Conservation (phyloP, 805 yeast species). For the Nakazawaea ernobii region DNA sequence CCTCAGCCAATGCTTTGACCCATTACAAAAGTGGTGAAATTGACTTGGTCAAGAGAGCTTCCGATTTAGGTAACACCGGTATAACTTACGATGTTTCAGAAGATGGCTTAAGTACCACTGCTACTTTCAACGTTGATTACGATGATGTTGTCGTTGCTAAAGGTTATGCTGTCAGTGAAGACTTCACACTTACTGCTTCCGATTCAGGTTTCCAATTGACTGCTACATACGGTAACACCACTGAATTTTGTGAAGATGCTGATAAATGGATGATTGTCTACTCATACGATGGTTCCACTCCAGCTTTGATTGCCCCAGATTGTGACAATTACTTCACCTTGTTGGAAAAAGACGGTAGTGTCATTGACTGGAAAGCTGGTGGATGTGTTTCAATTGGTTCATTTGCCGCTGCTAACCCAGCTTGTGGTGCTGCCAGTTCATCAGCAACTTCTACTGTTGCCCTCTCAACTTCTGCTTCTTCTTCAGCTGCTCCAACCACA, state of each 20-base stretch:
- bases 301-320: slow-evolving; percentile 12
- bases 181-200: slow-evolving; percentile 3
- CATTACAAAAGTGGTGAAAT: not conserved
- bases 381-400: slow-evolving; percentile 12
- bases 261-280: slow-evolving; percentile 11
- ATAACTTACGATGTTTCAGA: slow-evolving; percentile 7
- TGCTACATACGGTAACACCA: slow-evolving; percentile 6
- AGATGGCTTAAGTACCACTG: slow-evolving; percentile 6
- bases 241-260: slow-evolving; percentile 7
- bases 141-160: slow-evolving; percentile 9
- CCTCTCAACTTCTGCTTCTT: slow-evolving; percentile 1
- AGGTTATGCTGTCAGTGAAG: slow-evolving; percentile 9
- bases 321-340: slow-evolving; percentile 11
- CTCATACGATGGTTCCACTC: slow-evolving; percentile 10
- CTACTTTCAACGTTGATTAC: slow-evolving; percentile 7
- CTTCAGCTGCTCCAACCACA: slow-evolving; percentile 14
- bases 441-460: slow-evolving; percentile 1
- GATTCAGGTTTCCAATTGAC: slow-evolving; percentile 9
- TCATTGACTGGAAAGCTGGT: slow-evolving; percentile 11
- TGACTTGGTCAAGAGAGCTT: slow-evolving; percentile 9
- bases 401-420: slow-evolving; percentile 7
- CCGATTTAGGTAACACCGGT: slow-evolving; percentile 12
- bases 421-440: slow-evolving; percentile 1
- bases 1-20: slow-evolving; percentile 5
- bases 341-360: not conserved